A percentile compares a stretch with the other conserved stretches of the same genome.
Evolutionary conservation across 176 grass and related monocot species (phyloP).

Genomic region (Avena atlantica): DNA sequence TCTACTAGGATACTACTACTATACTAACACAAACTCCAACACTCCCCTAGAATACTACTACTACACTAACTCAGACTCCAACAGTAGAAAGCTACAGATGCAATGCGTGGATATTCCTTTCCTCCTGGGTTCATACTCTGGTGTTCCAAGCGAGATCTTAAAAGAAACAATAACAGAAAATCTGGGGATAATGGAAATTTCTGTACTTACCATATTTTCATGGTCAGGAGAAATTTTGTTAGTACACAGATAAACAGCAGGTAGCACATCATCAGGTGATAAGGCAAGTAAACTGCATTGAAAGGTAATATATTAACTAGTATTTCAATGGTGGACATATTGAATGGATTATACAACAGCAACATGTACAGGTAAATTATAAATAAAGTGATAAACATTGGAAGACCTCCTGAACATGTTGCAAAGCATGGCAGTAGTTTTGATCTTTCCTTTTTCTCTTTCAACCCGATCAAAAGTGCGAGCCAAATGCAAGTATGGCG

Average conservation of each 20-base stretch:
- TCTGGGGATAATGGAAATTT: background rate
- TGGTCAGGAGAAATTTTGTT: conserved; percentile 91
- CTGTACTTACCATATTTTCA: conserved; percentile 84
- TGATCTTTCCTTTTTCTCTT: conserved; percentile 95
- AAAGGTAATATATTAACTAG: conserved; percentile 41
- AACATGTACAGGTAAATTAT: conserved; percentile 17
- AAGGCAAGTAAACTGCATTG: conserved; percentile 87
- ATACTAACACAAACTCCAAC: too few relatives aligned
- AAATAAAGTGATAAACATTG: conserved; percentile 41
- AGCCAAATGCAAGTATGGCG: conserved; percentile 95
- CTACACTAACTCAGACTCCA: too few relatives aligned
- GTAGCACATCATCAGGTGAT: conserved; percentile 90
- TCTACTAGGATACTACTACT: too few relatives aligned
- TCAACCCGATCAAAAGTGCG: conserved; percentile 90
- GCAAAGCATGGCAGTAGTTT: conserved; percentile 80
- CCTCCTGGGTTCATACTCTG: background rate
- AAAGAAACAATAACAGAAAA: conserved; percentile 34
- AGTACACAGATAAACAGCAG: conserved; percentile 94
- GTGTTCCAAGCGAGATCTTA: background rate
- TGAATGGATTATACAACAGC: conserved; percentile 32
- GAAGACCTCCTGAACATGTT: conserved; percentile 95
- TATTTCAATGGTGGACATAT: conserved; percentile 39
- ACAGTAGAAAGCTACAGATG: conserved; percentile 23
- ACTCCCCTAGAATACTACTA: too few relatives aligned
- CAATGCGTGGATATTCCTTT: conserved; percentile 4